phyloP scores from a whole-genome alignment of 257 asterid species.

The Nicotiana knightiana region DNA sequence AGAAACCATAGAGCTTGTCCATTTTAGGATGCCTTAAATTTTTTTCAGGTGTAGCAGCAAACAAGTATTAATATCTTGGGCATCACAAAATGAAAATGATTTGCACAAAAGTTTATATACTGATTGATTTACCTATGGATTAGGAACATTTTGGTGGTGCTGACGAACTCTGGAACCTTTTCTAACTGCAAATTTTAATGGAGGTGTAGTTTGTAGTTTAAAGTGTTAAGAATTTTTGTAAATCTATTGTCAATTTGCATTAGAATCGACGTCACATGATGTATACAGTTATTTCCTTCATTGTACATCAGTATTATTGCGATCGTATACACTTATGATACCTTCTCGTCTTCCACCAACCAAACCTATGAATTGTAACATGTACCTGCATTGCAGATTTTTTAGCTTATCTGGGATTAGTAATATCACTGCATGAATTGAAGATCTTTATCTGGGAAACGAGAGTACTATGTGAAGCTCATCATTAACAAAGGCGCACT shows the following conservation, averaged over 20 bases:
- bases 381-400: neutral
- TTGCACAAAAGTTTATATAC: neutral
- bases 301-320: neutral
- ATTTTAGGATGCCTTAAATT: neutral
- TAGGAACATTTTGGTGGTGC: neutral
- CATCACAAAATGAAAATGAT: neutral
- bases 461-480: neutral
- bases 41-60: conserved; percentile 1
- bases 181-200: neutral
- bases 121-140: neutral
- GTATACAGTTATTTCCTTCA: neutral
- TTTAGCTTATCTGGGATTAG: neutral
- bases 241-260: neutral
- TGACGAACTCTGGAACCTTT: neutral
- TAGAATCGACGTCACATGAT: neutral
- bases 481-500: neutral
- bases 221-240: neutral
- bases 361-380: neutral
- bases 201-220: neutral
- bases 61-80: neutral
- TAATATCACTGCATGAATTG: neutral
- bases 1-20: neutral
- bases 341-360: neutral
- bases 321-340: neutral
- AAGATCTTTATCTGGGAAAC: neutral